Evolutionary conservation across 2,329 filamentous ascomycete genomes (phyloP).

Genomic region (Epichloe festucae): DNA sequence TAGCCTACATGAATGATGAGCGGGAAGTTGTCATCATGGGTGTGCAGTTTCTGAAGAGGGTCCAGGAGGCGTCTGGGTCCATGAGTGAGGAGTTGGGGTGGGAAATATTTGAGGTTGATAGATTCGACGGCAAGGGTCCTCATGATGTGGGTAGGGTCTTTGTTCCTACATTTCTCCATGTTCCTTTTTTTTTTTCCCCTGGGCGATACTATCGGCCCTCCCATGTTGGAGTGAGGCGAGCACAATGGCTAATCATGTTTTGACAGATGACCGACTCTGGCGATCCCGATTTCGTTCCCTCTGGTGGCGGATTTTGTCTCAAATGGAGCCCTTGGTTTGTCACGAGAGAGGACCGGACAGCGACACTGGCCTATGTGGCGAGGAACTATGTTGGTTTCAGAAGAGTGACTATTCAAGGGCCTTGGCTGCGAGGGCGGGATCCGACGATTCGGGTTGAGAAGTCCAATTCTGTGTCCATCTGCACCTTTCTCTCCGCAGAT

Average conservation of each 20-base stretch:
- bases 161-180: neutral
- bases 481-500: constrained; percentile 36
- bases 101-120: constrained; percentile 35
- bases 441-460: constrained; percentile 27
- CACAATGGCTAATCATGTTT: neutral
- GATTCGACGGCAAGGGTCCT: constrained; percentile 34
- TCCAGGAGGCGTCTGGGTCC: constrained; percentile 8
- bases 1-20: constrained; percentile 39
- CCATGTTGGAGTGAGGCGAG: too few relatives aligned
- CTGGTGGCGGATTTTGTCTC: constrained; percentile 35
- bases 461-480: constrained; percentile 33
- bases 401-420: constrained; percentile 27
- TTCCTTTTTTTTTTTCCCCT: neutral
- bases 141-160: constrained; percentile 19
- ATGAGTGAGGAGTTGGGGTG: constrained; percentile 25
- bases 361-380: constrained; percentile 37
- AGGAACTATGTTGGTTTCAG: constrained; percentile 43
- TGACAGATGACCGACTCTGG: constrained; percentile 16
- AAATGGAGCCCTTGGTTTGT: constrained; percentile 42
- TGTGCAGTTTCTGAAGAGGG: constrained; percentile 25
- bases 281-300: constrained; percentile 37
- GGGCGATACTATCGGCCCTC: too few relatives aligned
- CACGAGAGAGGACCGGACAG: constrained; percentile 20
- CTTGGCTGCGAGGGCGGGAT: constrained; percentile 21
- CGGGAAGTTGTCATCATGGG: constrained; percentile 38